phyloP scores from a whole-genome alignment of 148 eudicot genomes.

The Persicaria maculosa region DNA sequence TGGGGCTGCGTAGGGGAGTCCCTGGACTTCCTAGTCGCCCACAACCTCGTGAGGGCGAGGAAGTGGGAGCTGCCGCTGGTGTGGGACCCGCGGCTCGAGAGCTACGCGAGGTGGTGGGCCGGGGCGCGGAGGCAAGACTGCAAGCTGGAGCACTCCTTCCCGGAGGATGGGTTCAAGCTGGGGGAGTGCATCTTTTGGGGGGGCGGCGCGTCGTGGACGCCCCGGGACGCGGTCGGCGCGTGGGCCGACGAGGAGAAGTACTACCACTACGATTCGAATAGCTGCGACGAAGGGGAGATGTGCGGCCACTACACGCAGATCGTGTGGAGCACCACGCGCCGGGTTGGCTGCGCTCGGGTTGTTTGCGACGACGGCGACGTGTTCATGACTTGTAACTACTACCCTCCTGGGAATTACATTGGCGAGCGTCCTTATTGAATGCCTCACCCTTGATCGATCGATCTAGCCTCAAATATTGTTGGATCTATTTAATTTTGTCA shows the following conservation, averaged over 20 bases:
- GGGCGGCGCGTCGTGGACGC: conserved; percentile 47
- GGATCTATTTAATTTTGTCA: too few species aligned
- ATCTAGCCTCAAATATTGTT: too few species aligned
- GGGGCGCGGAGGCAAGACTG: conserved; percentile 47
- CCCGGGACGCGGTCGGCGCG: conserved; percentile 47
- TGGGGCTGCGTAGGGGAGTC: conserved; percentile 51
- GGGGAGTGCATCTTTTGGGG: conserved; percentile 86
- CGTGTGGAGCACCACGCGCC: conserved; percentile 57
- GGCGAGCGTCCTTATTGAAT: conserved; percentile 68
- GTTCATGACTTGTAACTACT: conserved; percentile 83
- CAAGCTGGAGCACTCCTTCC: conserved; percentile 52
- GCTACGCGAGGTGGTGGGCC: conserved; percentile 74
- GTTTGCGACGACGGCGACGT: conserved; percentile 78
- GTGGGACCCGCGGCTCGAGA: conserved; percentile 56
- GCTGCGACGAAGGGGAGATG: conserved; percentile 42
- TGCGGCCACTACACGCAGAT: conserved; percentile 89
- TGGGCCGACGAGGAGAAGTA: conserved; percentile 80
- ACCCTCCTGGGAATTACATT: conserved; percentile 56
- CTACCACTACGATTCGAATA: conserved; percentile 48
- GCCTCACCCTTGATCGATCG: too few species aligned
- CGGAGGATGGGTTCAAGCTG: conserved; percentile 52
- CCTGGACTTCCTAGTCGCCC: conserved; percentile 46
- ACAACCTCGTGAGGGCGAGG: conserved; percentile 63
- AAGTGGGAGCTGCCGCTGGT: conserved; percentile 52
- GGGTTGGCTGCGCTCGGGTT: conserved; percentile 66